These are phyloP conservation scores for Lophiostoma macrostomum DNA, from an alignment of 495 filamentous ascomycete species.

Conservation along the genomic window DNA sequence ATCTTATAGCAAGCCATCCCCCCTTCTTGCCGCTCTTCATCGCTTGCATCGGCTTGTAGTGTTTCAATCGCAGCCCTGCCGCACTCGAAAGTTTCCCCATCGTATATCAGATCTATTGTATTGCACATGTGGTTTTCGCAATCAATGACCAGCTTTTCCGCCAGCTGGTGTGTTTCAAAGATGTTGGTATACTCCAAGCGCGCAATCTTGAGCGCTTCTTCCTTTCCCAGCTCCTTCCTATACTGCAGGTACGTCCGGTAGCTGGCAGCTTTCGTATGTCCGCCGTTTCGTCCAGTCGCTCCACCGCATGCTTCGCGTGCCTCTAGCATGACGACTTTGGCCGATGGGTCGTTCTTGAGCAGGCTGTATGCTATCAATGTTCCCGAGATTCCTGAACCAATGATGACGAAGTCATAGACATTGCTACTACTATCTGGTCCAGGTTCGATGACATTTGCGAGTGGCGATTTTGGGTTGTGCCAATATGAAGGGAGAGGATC, in stretches of 20 bases:
- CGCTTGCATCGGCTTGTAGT: constrained; percentile 42
- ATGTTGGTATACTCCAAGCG: constrained; percentile 58
- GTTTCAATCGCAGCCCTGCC: constrained; percentile 44
- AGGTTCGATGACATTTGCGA: constrained; percentile 54
- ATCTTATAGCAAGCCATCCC: constrained; percentile 49
- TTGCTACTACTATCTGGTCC: constrained; percentile 46
- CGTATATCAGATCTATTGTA: constrained; percentile 60
- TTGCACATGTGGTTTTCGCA: constrained; percentile 52
- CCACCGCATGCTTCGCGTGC: constrained; percentile 56
- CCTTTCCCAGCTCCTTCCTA: constrained; percentile 39
- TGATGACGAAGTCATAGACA: constrained; percentile 56
- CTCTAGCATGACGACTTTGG: constrained; percentile 55
- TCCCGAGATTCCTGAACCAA: constrained; percentile 71
- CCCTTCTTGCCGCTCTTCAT: constrained; percentile 45
- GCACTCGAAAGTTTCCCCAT: constrained; percentile 45
- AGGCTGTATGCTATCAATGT: constrained; percentile 58
- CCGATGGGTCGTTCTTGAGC: constrained; percentile 32
- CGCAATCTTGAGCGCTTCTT: constrained; percentile 53
- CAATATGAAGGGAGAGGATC: constrained; percentile 69
- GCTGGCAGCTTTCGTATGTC: constrained; percentile 62
- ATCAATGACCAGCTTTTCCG: constrained; percentile 47
- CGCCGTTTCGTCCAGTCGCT: constrained; percentile 63
- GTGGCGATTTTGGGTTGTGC: constrained; percentile 60
- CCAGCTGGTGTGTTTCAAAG: constrained; percentile 53
- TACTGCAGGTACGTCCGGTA: constrained; percentile 55